Conservation (phyloP, 2,329 filamentous ascomycete species). For the Dryadomyces quercus-mongolicae region DNA sequence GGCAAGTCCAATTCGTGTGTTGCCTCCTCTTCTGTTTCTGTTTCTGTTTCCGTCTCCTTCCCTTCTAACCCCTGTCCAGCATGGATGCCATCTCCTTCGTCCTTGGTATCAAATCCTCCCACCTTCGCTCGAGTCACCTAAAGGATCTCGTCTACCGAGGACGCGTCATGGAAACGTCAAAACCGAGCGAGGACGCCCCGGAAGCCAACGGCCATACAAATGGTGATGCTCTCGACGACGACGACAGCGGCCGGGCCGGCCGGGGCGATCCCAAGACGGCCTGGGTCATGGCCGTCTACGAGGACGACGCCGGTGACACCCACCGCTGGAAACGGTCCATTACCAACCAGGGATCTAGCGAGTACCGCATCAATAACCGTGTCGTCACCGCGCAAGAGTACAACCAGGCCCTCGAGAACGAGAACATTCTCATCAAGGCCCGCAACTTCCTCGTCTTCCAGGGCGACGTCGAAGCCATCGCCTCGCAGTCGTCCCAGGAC, state of each 20-base stretch:
- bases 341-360: constrained; percentile 75
- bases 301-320: constrained; percentile 90
- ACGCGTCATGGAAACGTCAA: constrained; percentile 81
- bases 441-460: constrained; percentile 98
- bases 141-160: constrained; percentile 94
- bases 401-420: constrained; percentile 80
- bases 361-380: constrained; percentile 94
- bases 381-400: constrained; percentile 83
- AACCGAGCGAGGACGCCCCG: constrained; percentile 71
- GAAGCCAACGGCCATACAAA: constrained; percentile 49
- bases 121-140: constrained; percentile 84
- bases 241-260: constrained; percentile 52
- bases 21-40: neutral
- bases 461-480: constrained; percentile 94
- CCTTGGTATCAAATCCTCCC: constrained; percentile 96
- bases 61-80: constrained; percentile 28
- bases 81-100: constrained; percentile 99
- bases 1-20: constrained; percentile 95
- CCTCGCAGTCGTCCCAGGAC: constrained; percentile 86
- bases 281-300: constrained; percentile 99
- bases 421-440: constrained; percentile 96
- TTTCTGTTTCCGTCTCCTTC: neutral
- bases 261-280: constrained; percentile 81
- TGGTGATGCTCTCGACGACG: constrained; percentile 41
- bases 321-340: constrained; percentile 95